Conservation (phyloP, 768 basidiomycete genomes). For the Trametes elegans region DNA sequence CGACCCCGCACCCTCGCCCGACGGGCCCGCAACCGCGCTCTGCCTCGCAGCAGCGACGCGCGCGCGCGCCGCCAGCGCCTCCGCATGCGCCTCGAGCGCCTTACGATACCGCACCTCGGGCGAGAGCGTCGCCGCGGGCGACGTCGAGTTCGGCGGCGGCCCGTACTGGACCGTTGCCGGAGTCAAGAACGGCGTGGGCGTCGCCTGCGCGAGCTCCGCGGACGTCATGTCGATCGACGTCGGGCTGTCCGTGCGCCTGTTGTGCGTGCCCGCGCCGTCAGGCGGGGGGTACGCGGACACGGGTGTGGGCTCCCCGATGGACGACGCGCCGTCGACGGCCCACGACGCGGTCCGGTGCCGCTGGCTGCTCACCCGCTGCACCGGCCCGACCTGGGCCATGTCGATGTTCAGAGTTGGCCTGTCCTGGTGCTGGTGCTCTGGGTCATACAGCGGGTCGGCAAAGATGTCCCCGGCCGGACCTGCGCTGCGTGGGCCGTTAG, state of each 20-base stretch:
- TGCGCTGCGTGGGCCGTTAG: slow-evolving; percentile 14
- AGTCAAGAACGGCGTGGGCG: slow-evolving; percentile 11
- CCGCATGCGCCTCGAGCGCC: slow-evolving; percentile 18
- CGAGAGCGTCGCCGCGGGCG: slow-evolving; percentile 14
- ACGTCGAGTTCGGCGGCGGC: slow-evolving; percentile 9
- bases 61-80: slow-evolving; percentile 20
- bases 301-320: not conserved
- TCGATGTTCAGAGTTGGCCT: slow-evolving; percentile 10
- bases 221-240: slow-evolving; percentile 17
- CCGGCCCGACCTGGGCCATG: slow-evolving; percentile 9
- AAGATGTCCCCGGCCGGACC: too few relatives aligned
- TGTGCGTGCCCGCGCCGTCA: too few relatives aligned
- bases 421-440: not conserved
- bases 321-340: slow-evolving; percentile 9
- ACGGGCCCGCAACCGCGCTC: slow-evolving; percentile 2
- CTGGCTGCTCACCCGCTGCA: slow-evolving; percentile 1
- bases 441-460: slow-evolving; percentile 16
- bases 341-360: slow-evolving; percentile 2
- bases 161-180: not conserved
- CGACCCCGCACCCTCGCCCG: not conserved
- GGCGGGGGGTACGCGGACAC: too few relatives aligned
- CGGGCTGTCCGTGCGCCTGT: slow-evolving; percentile 12
- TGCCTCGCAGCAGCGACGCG: not conserved
- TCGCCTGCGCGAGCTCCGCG: not conserved
- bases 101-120: slow-evolving; percentile 17